These are phyloP conservation scores for Porcisia hertigi DNA, from an alignment of 208 protist species.

Conservation along the genomic window DNA sequence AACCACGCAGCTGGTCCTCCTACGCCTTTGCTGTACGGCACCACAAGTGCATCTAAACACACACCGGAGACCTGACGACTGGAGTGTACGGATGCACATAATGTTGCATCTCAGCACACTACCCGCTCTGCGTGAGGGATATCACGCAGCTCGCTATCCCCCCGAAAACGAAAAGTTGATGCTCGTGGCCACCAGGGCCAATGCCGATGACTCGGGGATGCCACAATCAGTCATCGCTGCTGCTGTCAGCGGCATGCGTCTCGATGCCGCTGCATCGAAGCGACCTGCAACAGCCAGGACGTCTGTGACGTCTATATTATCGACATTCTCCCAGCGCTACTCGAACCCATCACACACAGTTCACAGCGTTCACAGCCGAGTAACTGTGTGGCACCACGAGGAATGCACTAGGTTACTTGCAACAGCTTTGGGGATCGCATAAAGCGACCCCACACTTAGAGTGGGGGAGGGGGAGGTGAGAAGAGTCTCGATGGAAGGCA, in stretches of 20 bases:
- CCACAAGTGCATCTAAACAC: too few species aligned
- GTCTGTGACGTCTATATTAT: not conserved
- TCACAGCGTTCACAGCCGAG: not conserved
- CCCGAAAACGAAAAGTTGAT: too few species aligned
- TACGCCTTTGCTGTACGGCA: too few species aligned
- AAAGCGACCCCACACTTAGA: not conserved
- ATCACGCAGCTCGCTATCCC: too few species aligned
- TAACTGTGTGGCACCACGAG: not conserved
- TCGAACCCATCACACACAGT: not conserved
- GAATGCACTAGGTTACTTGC: not conserved
- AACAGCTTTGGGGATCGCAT: not conserved
- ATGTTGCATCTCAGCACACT: too few species aligned
- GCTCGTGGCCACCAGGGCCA: too few species aligned
- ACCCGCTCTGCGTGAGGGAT: too few species aligned
- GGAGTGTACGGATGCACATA: too few species aligned
- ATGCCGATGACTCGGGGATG: not conserved
- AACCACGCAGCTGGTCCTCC: too few species aligned
- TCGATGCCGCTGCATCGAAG: not conserved
- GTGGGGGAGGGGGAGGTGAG: not conserved
- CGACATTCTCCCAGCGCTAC: not conserved
- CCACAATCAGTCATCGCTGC: not conserved
- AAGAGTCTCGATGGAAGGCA: not conserved
- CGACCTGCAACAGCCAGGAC: not conserved
- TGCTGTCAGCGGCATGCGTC: not conserved
- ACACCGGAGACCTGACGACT: too few species aligned